phyloP scores from a whole-genome alignment of 805 yeast genomes.

The Pichia eremophila region DNA sequence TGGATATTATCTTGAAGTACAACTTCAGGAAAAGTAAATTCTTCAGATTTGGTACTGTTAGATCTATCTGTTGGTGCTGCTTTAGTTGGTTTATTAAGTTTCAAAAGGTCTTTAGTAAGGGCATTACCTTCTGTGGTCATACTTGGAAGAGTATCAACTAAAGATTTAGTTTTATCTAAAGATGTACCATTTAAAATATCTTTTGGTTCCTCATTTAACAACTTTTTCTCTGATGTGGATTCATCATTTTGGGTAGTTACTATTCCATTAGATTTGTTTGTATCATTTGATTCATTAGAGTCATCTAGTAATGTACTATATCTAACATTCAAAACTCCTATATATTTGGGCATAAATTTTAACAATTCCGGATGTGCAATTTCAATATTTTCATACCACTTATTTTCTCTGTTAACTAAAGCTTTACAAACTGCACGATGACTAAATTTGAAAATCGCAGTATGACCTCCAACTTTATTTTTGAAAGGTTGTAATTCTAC shows the following conservation, averaged over 20 bases:
- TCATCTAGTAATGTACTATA: conserved; percentile 38
- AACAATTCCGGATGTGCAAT: conserved; percentile 63
- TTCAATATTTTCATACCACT: conserved; percentile 88
- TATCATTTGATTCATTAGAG: conserved; percentile 3
- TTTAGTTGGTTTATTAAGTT: too few species aligned
- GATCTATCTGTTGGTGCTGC: not conserved
- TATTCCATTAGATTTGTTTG: not conserved
- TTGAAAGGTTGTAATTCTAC: conserved; percentile 87
- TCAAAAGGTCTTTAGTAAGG: too few species aligned
- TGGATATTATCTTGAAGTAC: conserved; percentile 85
- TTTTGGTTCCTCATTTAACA: not conserved
- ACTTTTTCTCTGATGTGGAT: too few species aligned
- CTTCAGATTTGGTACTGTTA: conserved; percentile 1
- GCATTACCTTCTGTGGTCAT: too few species aligned
- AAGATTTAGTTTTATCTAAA: not conserved
- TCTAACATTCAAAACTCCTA: conserved; percentile 89
- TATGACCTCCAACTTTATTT: conserved; percentile 96
- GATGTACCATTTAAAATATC: not conserved
- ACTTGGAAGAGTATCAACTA: too few species aligned
- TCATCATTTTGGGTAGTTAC: not conserved
- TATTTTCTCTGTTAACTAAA: conserved; percentile 78
- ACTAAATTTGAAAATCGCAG: conserved; percentile 89
- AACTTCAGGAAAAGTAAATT: conserved; percentile 56
- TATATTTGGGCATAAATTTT: conserved; percentile 84
- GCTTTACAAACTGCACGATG: conserved; percentile 92